phyloP scores from a whole-genome alignment of 306 rosid genomes.

The Canavalia ensiformis region DNA sequence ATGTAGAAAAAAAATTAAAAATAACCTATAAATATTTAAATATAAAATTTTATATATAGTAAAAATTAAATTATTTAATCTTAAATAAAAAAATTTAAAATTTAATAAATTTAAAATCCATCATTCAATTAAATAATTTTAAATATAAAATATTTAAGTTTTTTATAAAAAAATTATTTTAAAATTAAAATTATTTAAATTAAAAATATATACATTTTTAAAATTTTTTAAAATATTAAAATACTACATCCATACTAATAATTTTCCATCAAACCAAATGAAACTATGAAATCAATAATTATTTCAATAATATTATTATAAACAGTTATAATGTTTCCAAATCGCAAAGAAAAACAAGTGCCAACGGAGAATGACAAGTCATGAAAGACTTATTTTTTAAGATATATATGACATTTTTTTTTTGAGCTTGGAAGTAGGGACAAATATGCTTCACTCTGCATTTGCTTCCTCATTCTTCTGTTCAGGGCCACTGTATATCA shows the following conservation, averaged over 20 bases:
- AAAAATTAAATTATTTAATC: too few relatives aligned
- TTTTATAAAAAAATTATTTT: not conserved
- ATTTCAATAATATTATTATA: not conserved
- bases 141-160: too few relatives aligned
- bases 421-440: not conserved
- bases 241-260: too few relatives aligned
- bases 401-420: not conserved
- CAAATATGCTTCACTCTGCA: constrained; percentile 10
- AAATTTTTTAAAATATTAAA: too few relatives aligned
- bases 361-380: not conserved
- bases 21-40: too few relatives aligned
- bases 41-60: too few relatives aligned
- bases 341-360: not conserved
- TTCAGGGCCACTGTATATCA: constrained; percentile 13
- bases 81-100: too few relatives aligned
- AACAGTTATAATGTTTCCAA: not conserved
- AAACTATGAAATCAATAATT: too few relatives aligned
- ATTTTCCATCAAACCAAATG: too few relatives aligned
- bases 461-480: constrained; percentile 27
- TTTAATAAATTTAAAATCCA: too few relatives aligned
- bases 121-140: too few relatives aligned
- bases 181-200: not conserved
- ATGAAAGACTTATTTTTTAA: not conserved
- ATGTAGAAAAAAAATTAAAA: too few relatives aligned
- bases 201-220: not conserved